A percentile compares a stretch with the other conserved stretches of the same genome.
These are phyloP conservation scores for Hippophae gyantsensis DNA, from an alignment of 306 rosid species.

Conservation along the genomic window DNA sequence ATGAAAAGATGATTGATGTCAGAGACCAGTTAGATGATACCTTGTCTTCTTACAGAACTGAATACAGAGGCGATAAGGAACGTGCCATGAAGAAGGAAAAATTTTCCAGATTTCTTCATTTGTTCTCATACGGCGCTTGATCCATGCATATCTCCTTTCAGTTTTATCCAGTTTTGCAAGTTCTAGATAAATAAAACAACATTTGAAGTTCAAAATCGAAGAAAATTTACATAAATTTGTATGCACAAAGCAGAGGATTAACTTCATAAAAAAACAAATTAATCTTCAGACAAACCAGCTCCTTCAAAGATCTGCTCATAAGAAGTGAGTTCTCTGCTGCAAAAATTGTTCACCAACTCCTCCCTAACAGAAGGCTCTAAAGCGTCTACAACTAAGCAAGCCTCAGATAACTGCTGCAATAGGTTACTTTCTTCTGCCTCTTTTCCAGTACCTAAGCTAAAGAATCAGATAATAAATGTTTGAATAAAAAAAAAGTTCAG, in stretches of 20 bases:
- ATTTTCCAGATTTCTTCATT: slow-evolving; percentile 97
- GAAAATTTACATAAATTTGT: not conserved
- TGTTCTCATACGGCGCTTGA: slow-evolving; percentile 92
- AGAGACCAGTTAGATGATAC: slow-evolving; percentile 28
- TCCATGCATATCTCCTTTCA: slow-evolving; percentile 98
- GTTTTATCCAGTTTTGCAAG: slow-evolving; percentile 95
- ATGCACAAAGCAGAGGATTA: slow-evolving; percentile 12
- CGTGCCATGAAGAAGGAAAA: slow-evolving; percentile 93
- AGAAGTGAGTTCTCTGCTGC: slow-evolving; percentile 90
- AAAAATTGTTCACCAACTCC: slow-evolving; percentile 91
- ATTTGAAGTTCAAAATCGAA: slow-evolving; percentile 15
- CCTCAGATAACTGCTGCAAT: slow-evolving; percentile 87
- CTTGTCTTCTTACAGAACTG: slow-evolving; percentile 92
- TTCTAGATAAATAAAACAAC: slow-evolving; percentile 34
- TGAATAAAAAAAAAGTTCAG: too few species aligned
- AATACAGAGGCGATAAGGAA: slow-evolving; percentile 89
- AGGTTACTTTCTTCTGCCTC: slow-evolving; percentile 89
- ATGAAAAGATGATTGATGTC: not conserved
- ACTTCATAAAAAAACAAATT: slow-evolving; percentile 10
- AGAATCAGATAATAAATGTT: slow-evolving; percentile 22
- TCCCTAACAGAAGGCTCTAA: slow-evolving; percentile 96
- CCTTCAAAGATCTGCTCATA: slow-evolving; percentile 98
- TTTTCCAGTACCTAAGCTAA: slow-evolving; percentile 98
- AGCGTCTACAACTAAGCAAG: slow-evolving; percentile 96
- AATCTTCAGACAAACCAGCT: slow-evolving; percentile 59